Evolutionary conservation across 768 basidiomycete species (phyloP).

Genomic region (Pholiota microspora): DNA sequence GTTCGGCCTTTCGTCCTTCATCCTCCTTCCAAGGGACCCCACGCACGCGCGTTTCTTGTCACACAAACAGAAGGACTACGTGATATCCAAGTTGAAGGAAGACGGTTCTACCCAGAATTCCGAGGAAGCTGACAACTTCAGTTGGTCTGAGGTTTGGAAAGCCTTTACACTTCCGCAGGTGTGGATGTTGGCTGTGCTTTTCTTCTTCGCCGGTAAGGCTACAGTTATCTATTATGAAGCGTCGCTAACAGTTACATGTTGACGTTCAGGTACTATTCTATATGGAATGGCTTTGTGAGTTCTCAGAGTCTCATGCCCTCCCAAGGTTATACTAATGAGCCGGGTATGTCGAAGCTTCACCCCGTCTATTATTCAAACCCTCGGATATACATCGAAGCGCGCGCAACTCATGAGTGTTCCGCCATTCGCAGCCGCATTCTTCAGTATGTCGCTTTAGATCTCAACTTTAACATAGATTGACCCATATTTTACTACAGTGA

Average conservation of each 20-base stretch:
- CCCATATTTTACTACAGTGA: conserved; percentile 22
- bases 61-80: conserved; percentile 45
- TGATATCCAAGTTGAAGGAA: conserved; percentile 36
- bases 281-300: conserved; percentile 50
- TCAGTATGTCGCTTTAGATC: conserved; percentile 30
- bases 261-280: conserved; percentile 29
- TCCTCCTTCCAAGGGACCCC: conserved; percentile 37
- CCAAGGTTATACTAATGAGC: too few species aligned
- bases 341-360: conserved; percentile 49
- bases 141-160: conserved; percentile 52
- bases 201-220: conserved; percentile 51
- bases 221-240: not conserved
- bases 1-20: conserved; percentile 51
- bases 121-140: conserved; percentile 43
- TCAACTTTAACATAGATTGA: too few species aligned
- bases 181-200: conserved; percentile 44
- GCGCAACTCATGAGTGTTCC: conserved; percentile 66
- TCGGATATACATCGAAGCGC: conserved; percentile 52
- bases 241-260: not conserved
- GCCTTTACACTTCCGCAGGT: conserved; percentile 54
- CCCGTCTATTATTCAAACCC: conserved; percentile 65
- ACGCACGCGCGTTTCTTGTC: conserved; percentile 48
- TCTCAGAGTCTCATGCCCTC: not conserved
- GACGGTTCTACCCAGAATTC: conserved; percentile 37
- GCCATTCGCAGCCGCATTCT: conserved; percentile 51